Percentiles rank a stretch among this genome's conserved stretches.
These are phyloP conservation scores for Leccinum variicolor DNA, from an alignment of 768 basidiomycete species.

Conservation along the genomic window DNA sequence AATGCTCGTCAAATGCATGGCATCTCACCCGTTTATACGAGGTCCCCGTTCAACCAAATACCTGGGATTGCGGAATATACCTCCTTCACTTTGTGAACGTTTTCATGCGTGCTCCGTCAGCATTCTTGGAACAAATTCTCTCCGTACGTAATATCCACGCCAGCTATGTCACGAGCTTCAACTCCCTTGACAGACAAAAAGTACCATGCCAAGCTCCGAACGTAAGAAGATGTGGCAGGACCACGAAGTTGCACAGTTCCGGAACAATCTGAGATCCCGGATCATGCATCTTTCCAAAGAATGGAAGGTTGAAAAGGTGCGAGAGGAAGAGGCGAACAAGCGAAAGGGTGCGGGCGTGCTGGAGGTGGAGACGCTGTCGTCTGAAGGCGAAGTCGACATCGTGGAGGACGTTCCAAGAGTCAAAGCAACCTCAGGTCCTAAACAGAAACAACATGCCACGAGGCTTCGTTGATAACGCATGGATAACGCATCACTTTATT, in stretches of 20 bases:
- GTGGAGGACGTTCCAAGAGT: constrained; percentile 28
- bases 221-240: constrained; percentile 53
- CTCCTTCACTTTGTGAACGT: constrained; percentile 81
- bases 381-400: constrained; percentile 41
- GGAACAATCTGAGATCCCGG: constrained; percentile 41
- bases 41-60: constrained; percentile 90
- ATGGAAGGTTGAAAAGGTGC: constrained; percentile 45
- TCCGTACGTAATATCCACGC: constrained; percentile 14
- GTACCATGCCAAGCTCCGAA: constrained; percentile 33
- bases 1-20: neutral
- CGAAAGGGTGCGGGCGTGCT: constrained; percentile 18
- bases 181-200: constrained; percentile 26
- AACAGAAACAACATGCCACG: constrained; percentile 12
- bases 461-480: constrained; percentile 30
- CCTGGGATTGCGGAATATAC: constrained; percentile 90
- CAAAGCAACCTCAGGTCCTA: constrained; percentile 10
- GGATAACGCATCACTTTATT: neutral
- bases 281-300: constrained; percentile 49
- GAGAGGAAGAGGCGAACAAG: constrained; percentile 33
- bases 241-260: constrained; percentile 41
- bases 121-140: constrained; percentile 49
- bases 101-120: constrained; percentile 63
- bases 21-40: constrained; percentile 28
- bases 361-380: constrained; percentile 23
- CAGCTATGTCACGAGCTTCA: neutral